Conservation (phyloP, 2,329 filamentous ascomycete species). For the Venturia asperata region DNA sequence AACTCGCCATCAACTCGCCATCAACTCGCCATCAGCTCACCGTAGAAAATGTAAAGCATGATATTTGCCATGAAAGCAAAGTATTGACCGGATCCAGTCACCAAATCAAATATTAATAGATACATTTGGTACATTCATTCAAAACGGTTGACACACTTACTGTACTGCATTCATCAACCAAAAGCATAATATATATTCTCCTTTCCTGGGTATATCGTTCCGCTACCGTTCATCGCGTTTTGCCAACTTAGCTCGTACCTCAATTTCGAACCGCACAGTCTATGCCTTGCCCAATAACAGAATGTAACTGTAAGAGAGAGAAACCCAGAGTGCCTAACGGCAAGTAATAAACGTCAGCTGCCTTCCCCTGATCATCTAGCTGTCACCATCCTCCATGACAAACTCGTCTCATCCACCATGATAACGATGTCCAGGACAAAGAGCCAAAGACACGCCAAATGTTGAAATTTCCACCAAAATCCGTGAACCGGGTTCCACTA, state of each 20-base stretch:
- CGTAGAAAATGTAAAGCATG: too few species aligned
- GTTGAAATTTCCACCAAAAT: not conserved
- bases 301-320: not conserved
- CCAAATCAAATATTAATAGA: too few species aligned
- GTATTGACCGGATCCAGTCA: too few species aligned
- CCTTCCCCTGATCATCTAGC: not conserved
- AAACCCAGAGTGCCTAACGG: not conserved
- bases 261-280: not conserved
- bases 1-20: too few species aligned
- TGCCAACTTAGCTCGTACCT: not conserved
- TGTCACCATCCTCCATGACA: not conserved
- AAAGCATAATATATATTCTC: not conserved
- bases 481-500: not conserved
- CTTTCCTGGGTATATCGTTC: constrained; percentile 13
- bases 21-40: too few species aligned
- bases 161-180: not conserved
- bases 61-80: too few species aligned
- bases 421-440: not conserved
- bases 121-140: not conserved
- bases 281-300: not conserved
- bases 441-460: not conserved
- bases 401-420: not conserved
- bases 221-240: not conserved
- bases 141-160: not conserved
- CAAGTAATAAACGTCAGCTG: not conserved